Base-by-base conservation (phyloP, 2,329 filamentous ascomycete species). In the Mollisiaceae sp. region DNA sequence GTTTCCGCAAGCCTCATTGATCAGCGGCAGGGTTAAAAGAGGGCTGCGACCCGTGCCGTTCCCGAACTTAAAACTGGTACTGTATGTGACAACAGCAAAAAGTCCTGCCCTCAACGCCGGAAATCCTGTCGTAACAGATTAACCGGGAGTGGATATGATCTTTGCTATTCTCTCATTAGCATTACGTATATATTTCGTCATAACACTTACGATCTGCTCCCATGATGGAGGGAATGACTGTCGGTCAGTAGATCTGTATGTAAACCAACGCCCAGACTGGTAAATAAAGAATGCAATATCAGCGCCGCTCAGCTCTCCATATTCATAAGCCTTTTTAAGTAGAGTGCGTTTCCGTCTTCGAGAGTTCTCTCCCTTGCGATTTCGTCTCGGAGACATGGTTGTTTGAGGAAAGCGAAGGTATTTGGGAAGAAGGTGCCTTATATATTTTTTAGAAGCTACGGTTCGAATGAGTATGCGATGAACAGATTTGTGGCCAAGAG, bases 201-300 rank as follows among this genome's bases (percentile, higher is more conserved):
- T 18, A 41, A 41, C 12, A 41, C 8, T 41, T 41, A 41, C 38
- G 38, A 41, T 41, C 8, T 41, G 8, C 12, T 41, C 8, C 38
- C 8, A 41, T 41, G 8, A 41, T 41, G 8, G 8, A 41, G 8
- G 38, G 38, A 41, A 41, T 41, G 8, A 41, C 8, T 41, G 8
- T 41, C 38, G 38, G 8, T 41, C 8, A 41, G 8, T 43, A 43
- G 14, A 43, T 43, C 41, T 43, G 6, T 43, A 43, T 43, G 14
- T 43, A 43, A 43, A 43, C 41, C 14, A 43, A 43, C 27, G 59
- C 27, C 64, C 59, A 36, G 38, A 58, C 54, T 66, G 8, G 27
- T 66, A 66, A 59, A 66, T 66, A n/a, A 55, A 66, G 32, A 66
- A 63, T 38, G 43, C 43, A 54, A 63, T 59, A 60, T 66, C 41